These are phyloP conservation scores for Talaromyces stipitatus DNA, from an alignment of 495 filamentous ascomycete genomes.

Conservation along the genomic window DNA sequence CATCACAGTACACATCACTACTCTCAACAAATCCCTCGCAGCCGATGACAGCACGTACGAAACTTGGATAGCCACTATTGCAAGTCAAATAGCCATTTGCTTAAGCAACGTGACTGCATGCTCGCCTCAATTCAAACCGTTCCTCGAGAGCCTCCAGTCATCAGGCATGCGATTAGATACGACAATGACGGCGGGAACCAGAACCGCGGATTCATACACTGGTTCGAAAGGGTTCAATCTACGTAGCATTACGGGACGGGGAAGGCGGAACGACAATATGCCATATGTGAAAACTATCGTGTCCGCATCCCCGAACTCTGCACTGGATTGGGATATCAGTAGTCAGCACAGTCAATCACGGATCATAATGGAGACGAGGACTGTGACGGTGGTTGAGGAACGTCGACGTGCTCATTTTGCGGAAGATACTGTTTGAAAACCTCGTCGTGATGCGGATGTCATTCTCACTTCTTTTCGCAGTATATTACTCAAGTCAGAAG, in stretches of 20 bases:
- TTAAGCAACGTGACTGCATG: slow-evolving; percentile 36
- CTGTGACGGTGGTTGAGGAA: slow-evolving; percentile 1
- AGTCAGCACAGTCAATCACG: slow-evolving; percentile 19
- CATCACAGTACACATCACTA: slow-evolving; percentile 24
- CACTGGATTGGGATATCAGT: slow-evolving; percentile 17
- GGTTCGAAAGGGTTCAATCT: background rate
- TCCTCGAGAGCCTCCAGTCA: slow-evolving; percentile 35
- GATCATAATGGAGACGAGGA: slow-evolving; percentile 4
- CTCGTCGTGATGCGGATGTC: background rate
- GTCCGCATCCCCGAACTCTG: slow-evolving; percentile 6
- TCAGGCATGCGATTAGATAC: slow-evolving; percentile 33
- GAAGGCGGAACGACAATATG: background rate
- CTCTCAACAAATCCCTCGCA: slow-evolving; percentile 11
- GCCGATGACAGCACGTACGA: slow-evolving; percentile 16
- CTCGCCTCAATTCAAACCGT: slow-evolving; percentile 38
- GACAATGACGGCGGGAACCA: background rate
- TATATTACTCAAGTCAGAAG: background rate
- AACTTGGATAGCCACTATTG: slow-evolving; percentile 22
- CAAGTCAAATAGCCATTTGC: slow-evolving; percentile 27
- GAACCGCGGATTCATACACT: background rate
- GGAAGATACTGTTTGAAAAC: background rate
- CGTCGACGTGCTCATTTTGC: background rate
- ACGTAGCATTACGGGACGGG: background rate
- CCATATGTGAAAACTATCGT: background rate
- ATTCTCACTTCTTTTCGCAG: too few species aligned